Percentiles rank a stretch among this genome's conserved stretches.
Evolutionary conservation across 176 grass and related monocot species (phyloP).

Genomic region (Dactylis glomerata): DNA sequence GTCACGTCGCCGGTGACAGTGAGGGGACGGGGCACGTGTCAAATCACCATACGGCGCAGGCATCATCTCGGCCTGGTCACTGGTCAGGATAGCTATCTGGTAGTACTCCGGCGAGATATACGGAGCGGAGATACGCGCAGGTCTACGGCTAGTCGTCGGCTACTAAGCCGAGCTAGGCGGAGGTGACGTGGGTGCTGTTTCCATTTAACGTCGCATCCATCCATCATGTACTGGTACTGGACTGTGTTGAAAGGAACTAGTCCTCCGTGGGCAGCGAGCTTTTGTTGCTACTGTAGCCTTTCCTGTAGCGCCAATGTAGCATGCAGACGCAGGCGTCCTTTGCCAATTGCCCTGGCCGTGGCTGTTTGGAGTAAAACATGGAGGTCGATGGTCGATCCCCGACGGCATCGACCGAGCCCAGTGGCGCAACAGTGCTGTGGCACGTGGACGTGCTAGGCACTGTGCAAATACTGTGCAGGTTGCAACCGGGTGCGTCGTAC

Average conservation of each 20-base stretch:
- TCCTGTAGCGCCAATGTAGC: not conserved
- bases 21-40: slow-evolving; percentile 24
- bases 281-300: slow-evolving; percentile 37
- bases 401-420: not conserved
- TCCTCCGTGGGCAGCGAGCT: slow-evolving; percentile 36
- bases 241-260: slow-evolving; percentile 42
- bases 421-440: not conserved
- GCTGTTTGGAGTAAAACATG: slow-evolving; percentile 5
- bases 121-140: slow-evolving; percentile 7
- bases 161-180: not conserved
- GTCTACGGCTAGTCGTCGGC: no score
- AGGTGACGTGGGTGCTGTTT: slow-evolving; percentile 46
- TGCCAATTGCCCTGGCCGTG: not conserved
- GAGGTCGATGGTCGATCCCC: not conserved
- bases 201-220: slow-evolving; percentile 46
- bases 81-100: no score
- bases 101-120: not conserved
- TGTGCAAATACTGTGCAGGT: not conserved
- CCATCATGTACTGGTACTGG: not conserved
- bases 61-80: not conserved
- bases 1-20: slow-evolving; percentile 14
- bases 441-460: not conserved
- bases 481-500: not conserved
- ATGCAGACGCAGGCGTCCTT: not conserved
- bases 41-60: not conserved